A percentile compares a stretch with the other conserved stretches of the same genome.
These are phyloP conservation scores for Rhizophagus prolifer DNA, from an alignment of 192 early-diverging fungal genomes.

Conservation along the genomic window DNA sequence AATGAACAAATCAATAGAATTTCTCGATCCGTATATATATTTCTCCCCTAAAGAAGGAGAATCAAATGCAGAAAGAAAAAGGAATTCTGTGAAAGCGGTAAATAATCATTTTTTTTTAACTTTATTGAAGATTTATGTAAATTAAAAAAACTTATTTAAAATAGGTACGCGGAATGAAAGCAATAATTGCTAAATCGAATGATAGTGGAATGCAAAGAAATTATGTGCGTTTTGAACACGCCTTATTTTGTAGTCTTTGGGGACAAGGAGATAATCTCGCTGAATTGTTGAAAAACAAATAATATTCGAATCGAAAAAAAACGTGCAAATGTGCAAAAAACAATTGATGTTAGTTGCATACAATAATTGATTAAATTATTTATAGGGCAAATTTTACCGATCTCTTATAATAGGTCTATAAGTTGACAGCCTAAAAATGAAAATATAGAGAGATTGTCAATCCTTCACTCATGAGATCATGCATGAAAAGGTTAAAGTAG, in stretches of 20 bases:
- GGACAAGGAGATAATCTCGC: constrained; percentile 2
- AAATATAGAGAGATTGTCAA: no score
- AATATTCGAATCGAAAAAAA: background rate
- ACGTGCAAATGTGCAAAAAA: no score
- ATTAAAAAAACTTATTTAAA: background rate
- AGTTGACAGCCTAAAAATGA: no score
- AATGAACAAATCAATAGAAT: constrained; percentile 35
- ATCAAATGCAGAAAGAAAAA: background rate
- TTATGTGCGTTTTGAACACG: background rate
- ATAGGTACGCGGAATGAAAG: constrained; percentile 11
- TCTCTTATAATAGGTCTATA: no score
- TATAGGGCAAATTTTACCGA: no score
- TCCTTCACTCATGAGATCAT: no score
- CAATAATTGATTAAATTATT: no score
- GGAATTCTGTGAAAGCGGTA: constrained; percentile 22
- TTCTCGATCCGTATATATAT: constrained; percentile 42
- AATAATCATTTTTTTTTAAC: background rate
- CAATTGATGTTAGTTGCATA: no score
- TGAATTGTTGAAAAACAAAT: background rate
- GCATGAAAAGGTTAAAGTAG: no score
- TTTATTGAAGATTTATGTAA: background rate
- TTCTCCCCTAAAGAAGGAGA: background rate
- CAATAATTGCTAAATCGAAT: constrained; percentile 2
- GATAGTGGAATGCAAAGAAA: background rate
- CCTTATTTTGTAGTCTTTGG: background rate